Base-by-base conservation (phyloP, 805 yeast species). In the Monosporozyma siamensis region DNA sequence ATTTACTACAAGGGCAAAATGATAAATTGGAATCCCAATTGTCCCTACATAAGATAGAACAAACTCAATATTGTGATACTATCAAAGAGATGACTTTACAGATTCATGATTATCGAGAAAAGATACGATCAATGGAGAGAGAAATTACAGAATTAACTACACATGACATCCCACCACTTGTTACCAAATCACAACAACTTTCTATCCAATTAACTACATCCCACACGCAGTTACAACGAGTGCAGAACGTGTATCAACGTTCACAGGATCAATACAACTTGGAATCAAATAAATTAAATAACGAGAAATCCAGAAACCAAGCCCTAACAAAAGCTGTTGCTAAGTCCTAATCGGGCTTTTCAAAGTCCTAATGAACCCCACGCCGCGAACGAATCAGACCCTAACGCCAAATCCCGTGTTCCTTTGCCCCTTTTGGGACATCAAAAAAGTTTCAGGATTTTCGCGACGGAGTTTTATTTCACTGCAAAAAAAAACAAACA, bases 401-500 rank as follows among this genome's bases (percentile, higher is more conserved):
- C 25, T 23, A 9, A 9, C 25, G 25, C 25, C 25, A 23, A 23
- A 6, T 23, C 9, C 8, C 9, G 8, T 23, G 8, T 9, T 23
- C 8, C 9, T 23, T 23, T 23, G 6, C 9, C 25, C 25, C 25
- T 6, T 23, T 23, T 23, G 25, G 25, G 25, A 23, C 25, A 23
- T 23, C 25, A 23, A 6, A 6, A 23, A 9, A 4, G 4, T 26
- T 26, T 12, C 14, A 4, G 17, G 9, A 4, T 14, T 30, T 30
- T 30, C 34, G 34, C 34, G 34, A 30, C 34, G 34, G 34, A 30
- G 22, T 30, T 30, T 30, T 27, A 3, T n/a, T n/a, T n/a, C n/a
- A n/a, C n/a, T n/a, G n/a, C n/a, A n/a, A n/a, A n/a, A n/a, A n/a
- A n/a, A n/a, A n/a, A n/a, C n/a, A n/a, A n/a, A n/a, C n/a, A n/a